Conservation (phyloP, 1,284 basidiomycete genomes). For the Veloboletus limbatus region DNA sequence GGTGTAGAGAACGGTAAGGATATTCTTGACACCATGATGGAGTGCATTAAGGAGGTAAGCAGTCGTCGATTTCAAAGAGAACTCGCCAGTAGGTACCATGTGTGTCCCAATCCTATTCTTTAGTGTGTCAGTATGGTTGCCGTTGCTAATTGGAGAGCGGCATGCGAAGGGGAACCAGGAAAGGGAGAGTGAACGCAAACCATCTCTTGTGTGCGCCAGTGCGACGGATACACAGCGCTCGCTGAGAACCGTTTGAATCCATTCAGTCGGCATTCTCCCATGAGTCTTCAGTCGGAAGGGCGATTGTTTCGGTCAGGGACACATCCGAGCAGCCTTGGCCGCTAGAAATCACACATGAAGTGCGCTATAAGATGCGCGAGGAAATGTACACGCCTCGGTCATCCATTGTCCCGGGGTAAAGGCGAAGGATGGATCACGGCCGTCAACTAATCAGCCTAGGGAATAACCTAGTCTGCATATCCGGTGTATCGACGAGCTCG, state of each 20-base stretch:
- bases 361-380: background rate
- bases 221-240: slow-evolving; percentile 72
- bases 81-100: slow-evolving; percentile 74
- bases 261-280: slow-evolving; percentile 48
- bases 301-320: slow-evolving; percentile 70
- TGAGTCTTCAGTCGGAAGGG: slow-evolving; percentile 37
- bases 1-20: slow-evolving; percentile 73
- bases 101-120: slow-evolving; percentile 82
- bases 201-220: slow-evolving; percentile 68
- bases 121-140: slow-evolving; percentile 68
- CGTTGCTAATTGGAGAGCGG: slow-evolving; percentile 63
- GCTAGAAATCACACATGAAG: slow-evolving; percentile 36
- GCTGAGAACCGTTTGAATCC: slow-evolving; percentile 88
- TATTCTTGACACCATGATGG: slow-evolving; percentile 67
- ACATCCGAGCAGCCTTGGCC: slow-evolving; percentile 78
- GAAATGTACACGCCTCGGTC: slow-evolving; percentile 55
- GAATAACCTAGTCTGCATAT: slow-evolving; percentile 56
- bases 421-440: slow-evolving; percentile 58
- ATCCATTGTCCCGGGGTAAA: slow-evolving; percentile 84
- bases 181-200: slow-evolving; percentile 70
- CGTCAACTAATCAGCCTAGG: slow-evolving; percentile 47
- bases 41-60: slow-evolving; percentile 64
- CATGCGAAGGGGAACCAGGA: slow-evolving; percentile 62
- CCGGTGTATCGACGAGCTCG: slow-evolving; percentile 59
- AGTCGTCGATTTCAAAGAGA: slow-evolving; percentile 58